Base-by-base conservation (phyloP, 1,284 basidiomycete genomes). In the Tremellales sp. region DNA sequence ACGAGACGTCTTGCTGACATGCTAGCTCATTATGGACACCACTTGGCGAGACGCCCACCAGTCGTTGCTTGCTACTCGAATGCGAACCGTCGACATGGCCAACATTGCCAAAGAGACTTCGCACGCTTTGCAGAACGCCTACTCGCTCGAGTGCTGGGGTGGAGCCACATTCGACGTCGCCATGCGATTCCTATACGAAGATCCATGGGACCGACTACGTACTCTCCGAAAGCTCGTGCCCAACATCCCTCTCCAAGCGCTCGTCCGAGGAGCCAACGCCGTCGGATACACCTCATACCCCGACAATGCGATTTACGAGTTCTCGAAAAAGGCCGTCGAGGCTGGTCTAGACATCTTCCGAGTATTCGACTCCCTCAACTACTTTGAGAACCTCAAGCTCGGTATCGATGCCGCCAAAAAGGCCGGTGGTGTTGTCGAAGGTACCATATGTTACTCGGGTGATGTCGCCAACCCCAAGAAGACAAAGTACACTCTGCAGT, bases 1-100 rank as follows among this genome's bases (percentile, higher is more conserved):
- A 17, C 29, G n/a, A 33, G n/a, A n/a, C n/a, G n/a, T n/a, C n/a
- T 33, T 4, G 27, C 45, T 35, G 36, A 24, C 46, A n/a, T 12
- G 7, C 40, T 23, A 57, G 39, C 82, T 92, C 56, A 92, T 93
- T 76, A 93, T 93, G 90, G 91, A 97, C 78, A 98, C 94, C 44
- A 98, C 94, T 8, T 98, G 96, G 94, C 87, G 96, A 75, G 96
- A 99, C 73, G 96, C 96, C 41, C 96, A 99, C 75, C 96, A 99
- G 76, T 96, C 91, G 44, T 80, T 99, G 43, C 84, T 99, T 54
- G 96, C 96, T 42, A 99, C 96, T 27, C 87, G 96, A 62, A 81
- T 99, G 58, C 85, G 96, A 61, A 98, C 96, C 19, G 84, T 89
- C 61, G 96, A 99, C 72, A 97, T 98, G 84, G 87, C 86, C 66